Conservation (phyloP, 139 green algal species). For the Chlorokybus atmophyticus region DNA sequence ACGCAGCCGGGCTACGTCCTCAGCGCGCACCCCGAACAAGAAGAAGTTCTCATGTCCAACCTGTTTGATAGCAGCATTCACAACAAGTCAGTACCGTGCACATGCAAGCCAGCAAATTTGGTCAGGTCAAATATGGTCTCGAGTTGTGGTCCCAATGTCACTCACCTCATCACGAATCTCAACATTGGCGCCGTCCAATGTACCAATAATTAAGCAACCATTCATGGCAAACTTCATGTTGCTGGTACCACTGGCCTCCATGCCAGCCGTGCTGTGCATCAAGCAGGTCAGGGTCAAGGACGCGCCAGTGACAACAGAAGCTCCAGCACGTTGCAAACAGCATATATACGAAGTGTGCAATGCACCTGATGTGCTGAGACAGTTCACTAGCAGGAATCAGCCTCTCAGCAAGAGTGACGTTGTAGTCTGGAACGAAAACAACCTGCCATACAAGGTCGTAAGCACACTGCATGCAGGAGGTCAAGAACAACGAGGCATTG, state of each 20-base stretch:
- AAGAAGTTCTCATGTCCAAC: constrained; percentile 69
- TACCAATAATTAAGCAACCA: constrained; percentile 92
- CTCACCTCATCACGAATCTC: constrained; percentile 83
- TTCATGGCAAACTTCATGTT: constrained; percentile 99
- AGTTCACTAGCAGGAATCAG: constrained; percentile 72
- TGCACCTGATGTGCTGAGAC: constrained; percentile 66
- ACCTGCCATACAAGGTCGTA: too few species aligned
- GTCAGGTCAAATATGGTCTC: too few species aligned
- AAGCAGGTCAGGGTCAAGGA: too few species aligned
- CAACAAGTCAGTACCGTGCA: too few species aligned
- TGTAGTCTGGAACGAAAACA: constrained; percentile 96
- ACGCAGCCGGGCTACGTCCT: constrained; percentile 53
- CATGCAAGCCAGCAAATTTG: too few species aligned
- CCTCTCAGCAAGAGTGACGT: constrained; percentile 63
- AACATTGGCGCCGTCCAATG: constrained; percentile 95
- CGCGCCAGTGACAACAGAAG: too few species aligned
- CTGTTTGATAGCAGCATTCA: too few species aligned
- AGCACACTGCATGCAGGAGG: constrained; percentile 17
- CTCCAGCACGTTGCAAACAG: too few species aligned
- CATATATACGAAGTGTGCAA: too few species aligned
- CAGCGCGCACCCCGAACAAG: constrained; percentile 55
- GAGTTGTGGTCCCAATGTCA: too few species aligned
- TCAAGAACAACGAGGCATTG: too few species aligned
- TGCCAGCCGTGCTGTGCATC: constrained; percentile 59
- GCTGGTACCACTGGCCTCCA: constrained; percentile 75